Base-by-base conservation (phyloP, 371 early-diverging fungal species). In the Mortierella sp. region DNA sequence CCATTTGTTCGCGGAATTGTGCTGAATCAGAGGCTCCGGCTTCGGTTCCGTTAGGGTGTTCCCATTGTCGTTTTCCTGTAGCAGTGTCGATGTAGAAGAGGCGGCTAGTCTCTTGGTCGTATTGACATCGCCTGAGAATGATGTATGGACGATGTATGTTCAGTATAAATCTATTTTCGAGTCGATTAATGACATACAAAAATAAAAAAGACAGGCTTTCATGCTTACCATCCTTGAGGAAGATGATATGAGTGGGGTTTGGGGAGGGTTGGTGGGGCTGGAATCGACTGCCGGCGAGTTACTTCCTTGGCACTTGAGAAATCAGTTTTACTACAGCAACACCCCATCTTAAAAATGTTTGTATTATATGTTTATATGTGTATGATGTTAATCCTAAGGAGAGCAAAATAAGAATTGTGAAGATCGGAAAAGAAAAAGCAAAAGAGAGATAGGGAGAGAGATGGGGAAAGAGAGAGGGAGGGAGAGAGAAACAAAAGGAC, bases 1-100 rank as follows among this genome's bases (percentile, higher is more conserved):
- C 59, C 72, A 77, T 43, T 26, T 77, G 77, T 1, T 71, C 72
- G 12, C 60, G 64, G 64, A 63, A 77, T 26, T 52, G 59, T 2
- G 77, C 22, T n/a, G 77, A 62, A 14, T 77, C 77, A 22, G 45
- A 63, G 1, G 58, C 64, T 0, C 47, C 55, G 0, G 51, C 24
- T 22, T 43, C 22, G 11, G 51, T 18, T 16, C 77, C 77, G 22
- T 59, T 57, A 9, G 77, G 77, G n/a, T 77, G 77, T 18, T 77
- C 72, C 77, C 77, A 77, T 58, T 71, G 71, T 4, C 72, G 51
- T 26, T 52, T 35, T n/a, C 72, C 72, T 6, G 77, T 68, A 20
- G 64, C 52, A 5, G 55, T 58, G 60, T 77, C 70, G 67, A 77
- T 51, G 55, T 77, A 77, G 61, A 72, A 72, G 3, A 77, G 68